Base-by-base conservation (phyloP, 345 rosid species). In the Xanthoceras sorbifolium region DNA sequence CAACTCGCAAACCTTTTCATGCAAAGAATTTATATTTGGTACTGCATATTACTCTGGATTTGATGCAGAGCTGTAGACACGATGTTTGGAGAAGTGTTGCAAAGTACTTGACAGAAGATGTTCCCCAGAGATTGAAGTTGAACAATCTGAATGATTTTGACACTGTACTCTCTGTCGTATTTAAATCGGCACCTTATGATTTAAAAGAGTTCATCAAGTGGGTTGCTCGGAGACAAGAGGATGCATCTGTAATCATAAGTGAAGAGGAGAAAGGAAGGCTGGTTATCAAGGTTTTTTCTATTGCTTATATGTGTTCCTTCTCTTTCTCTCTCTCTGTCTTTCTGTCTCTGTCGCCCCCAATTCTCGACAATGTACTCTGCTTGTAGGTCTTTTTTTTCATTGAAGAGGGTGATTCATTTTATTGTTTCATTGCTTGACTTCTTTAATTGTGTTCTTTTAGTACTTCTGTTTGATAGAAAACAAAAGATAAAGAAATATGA, bases 241-340 rank as follows among this genome's bases (percentile, higher is more conserved):
- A 76, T 66, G 71, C 73, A 14, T 12, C 29, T 42, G 2, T 75
- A 8, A 64, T 44, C 64, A 11, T 75, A 20, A 71, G 76, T 25
- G 72, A 80, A 80, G 83, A 80, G 42, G 76, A 80, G 79, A 75
- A 75, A 80, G 63, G 64, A 31, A 71, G 76, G 40, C 73, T 80
- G 20, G 20, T 64, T 54, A 66, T 76, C 28, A 75, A 80, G 83
- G 83, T 80, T 26, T 38, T 20, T 38, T 20, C 25, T 70, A 7
- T 54, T 9, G 48, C 28, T 54, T 22, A 6, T 4, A 28, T 55
- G 46, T 20, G 3, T 57, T 74, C 18, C 12, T 25, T 9, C 9
- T 61, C 9, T 23, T 4, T 63, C 11, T 32, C 42, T 3, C 11
- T 42, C 46, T 26, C 15, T 42, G 34, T 20, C 55, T 32, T 4